Evolutionary conservation across 208 protist genomes (phyloP).

Genomic region (Trypanosoma grayi): DNA sequence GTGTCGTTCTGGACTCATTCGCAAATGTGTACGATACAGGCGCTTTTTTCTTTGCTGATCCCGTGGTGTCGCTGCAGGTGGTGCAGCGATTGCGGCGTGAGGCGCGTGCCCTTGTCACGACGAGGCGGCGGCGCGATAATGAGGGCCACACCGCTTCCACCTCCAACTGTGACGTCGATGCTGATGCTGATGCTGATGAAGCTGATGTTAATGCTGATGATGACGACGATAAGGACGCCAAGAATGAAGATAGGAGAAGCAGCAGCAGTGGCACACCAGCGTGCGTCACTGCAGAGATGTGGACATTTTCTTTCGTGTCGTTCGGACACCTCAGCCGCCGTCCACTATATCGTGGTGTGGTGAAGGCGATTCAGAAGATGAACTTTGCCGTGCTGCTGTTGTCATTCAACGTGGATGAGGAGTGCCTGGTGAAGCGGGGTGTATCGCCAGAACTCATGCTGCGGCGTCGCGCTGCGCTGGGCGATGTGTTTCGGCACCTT

Average conservation of each 20-base stretch:
- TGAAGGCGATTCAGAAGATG: conserved; percentile 52
- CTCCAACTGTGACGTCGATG: not conserved
- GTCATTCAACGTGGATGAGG: conserved; percentile 38
- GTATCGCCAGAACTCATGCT: not conserved
- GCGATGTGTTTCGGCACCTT: too few species aligned
- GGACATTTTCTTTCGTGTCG: too few species aligned
- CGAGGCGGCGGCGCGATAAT: not conserved
- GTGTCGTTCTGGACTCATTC: conserved; percentile 11
- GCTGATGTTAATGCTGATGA: not conserved
- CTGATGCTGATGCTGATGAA: not conserved
- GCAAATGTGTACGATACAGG: conserved; percentile 7
- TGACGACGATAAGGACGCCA: too few species aligned
- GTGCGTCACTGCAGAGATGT: too few species aligned
- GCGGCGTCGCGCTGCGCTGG: not conserved
- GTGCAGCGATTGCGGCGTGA: conserved; percentile 1
- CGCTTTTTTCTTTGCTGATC: conserved; percentile 22
- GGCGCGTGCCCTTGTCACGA: not conserved
- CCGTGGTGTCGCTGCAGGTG: not conserved
- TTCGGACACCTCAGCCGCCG: too few species aligned
- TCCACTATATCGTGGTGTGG: too few species aligned
- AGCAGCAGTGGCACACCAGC: not conserved
- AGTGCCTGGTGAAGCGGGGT: conserved; percentile 8
- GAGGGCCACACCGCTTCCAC: conserved; percentile 6
- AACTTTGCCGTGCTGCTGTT: conserved; percentile 40
- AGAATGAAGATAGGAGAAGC: too few species aligned